Conservation (phyloP, 164 flowering plant species). For the Akebia trifoliata region DNA sequence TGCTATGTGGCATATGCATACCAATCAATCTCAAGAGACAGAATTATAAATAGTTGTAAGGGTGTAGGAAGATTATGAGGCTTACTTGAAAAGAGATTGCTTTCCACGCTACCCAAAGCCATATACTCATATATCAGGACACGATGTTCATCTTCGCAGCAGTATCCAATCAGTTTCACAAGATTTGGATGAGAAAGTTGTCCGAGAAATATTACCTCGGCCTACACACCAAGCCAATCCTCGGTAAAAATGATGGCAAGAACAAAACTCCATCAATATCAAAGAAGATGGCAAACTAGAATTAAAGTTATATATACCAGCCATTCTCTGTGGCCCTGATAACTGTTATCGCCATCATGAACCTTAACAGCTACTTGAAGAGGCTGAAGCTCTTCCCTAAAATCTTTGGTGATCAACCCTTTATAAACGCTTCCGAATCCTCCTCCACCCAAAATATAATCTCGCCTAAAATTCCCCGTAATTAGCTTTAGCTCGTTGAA, state of each 20-base stretch:
- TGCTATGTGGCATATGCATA: too few relatives aligned
- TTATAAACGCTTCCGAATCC: slow-evolving; percentile 94
- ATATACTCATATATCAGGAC: slow-evolving; percentile 88
- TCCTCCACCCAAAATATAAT: slow-evolving; percentile 78
- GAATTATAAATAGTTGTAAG: too few relatives aligned
- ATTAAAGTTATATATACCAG: too few relatives aligned
- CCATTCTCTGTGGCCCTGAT: slow-evolving; percentile 98
- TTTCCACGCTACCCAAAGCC: slow-evolving; percentile 87
- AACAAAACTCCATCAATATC: too few relatives aligned
- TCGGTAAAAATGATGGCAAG: too few relatives aligned
- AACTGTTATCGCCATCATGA: slow-evolving; percentile 91
- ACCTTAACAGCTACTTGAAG: slow-evolving; percentile 88
- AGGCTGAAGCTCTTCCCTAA: slow-evolving; percentile 51
- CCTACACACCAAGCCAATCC: too few relatives aligned
- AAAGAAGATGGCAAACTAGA: too few relatives aligned
- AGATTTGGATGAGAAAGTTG: slow-evolving; percentile 96
- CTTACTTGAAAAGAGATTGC: slow-evolving; percentile 79
- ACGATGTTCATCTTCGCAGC: slow-evolving; percentile 90
- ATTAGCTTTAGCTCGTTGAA: slow-evolving; percentile 64
- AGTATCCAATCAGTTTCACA: slow-evolving; percentile 85
- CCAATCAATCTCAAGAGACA: too few relatives aligned
- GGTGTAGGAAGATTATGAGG: slow-evolving; percentile 1
- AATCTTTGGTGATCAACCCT: slow-evolving; percentile 61
- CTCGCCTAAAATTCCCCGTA: slow-evolving; percentile 75
- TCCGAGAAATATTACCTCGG: slow-evolving; percentile 92